Evolutionary conservation across 2,329 filamentous ascomycete genomes (phyloP).

Genomic region (Dactylonectria estremocensis): DNA sequence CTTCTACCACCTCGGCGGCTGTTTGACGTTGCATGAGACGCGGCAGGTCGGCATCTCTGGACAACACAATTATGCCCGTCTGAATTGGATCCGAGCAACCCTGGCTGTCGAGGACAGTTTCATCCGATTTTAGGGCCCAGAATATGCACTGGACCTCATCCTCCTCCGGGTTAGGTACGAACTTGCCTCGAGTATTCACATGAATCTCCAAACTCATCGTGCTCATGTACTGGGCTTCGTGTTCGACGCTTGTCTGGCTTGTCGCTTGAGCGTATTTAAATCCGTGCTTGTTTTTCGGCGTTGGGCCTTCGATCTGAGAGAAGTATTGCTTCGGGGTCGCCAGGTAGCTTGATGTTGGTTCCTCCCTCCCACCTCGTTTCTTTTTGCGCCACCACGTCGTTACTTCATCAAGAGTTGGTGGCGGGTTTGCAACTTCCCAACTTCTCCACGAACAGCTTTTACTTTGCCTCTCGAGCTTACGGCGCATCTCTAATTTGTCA

Average conservation of each 20-base stretch:
- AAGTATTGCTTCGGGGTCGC: conserved; percentile 59
- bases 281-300: conserved; percentile 84
- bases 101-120: conserved; percentile 67
- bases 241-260: conserved; percentile 81
- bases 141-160: conserved; percentile 92
- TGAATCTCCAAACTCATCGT: conserved; percentile 96
- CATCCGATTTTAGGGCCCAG: conserved; percentile 88
- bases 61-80: conserved; percentile 82
- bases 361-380: conserved; percentile 25
- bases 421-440: conserved; percentile 83
- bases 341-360: conserved; percentile 38
- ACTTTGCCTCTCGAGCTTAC: conserved; percentile 63
- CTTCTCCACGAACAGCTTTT: conserved; percentile 67
- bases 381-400: conserved; percentile 73
- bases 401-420: conserved; percentile 81
- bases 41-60: conserved; percentile 71
- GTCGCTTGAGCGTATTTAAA: conserved; percentile 89
- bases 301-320: conserved; percentile 92
- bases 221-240: conserved; percentile 95
- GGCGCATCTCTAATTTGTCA: conserved; percentile 67
- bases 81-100: conserved; percentile 65
- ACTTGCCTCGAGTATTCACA: conserved; percentile 85
- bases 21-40: conserved; percentile 75
- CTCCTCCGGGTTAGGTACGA: conserved; percentile 90
- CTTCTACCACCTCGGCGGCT: conserved; percentile 77